Percentiles rank a stretch among this genome's conserved stretches.
phyloP scores from a whole-genome alignment of 192 early-diverging fungal genomes.

The Phlyctochytrium bullatum region DNA sequence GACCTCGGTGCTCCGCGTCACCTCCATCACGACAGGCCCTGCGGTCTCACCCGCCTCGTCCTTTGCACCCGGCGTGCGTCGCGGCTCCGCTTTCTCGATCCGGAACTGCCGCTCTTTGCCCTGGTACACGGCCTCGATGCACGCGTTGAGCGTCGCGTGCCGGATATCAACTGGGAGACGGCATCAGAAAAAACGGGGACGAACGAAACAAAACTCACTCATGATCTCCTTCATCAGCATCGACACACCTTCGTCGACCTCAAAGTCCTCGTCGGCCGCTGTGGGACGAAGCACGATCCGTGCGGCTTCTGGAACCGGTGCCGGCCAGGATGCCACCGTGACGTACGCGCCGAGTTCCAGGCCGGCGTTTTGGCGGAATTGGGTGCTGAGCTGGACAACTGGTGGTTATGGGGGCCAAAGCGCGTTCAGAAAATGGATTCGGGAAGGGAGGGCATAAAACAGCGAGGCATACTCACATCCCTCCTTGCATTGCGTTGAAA shows the following conservation, averaged over 20 bases:
- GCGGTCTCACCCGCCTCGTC: background rate
- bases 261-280: constrained; percentile 23
- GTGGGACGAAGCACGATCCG: constrained; percentile 43
- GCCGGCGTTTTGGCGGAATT: constrained; percentile 43
- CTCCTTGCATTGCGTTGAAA: background rate
- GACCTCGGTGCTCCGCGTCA: constrained; percentile 37
- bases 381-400: constrained; percentile 51
- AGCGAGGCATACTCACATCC: constrained; percentile 1
- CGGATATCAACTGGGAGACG: background rate
- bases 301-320: constrained; percentile 34
- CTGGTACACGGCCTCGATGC: constrained; percentile 55
- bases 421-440: constrained; percentile 52
- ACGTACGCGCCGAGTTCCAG: constrained; percentile 46
- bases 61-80: constrained; percentile 4
- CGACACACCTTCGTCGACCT: constrained; percentile 46
- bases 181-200: constrained; percentile 6
- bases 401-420: background rate
- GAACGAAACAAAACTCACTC: constrained; percentile 33
- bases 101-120: constrained; percentile 45
- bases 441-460: constrained; percentile 42
- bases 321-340: constrained; percentile 11
- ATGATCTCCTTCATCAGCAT: constrained; percentile 63
- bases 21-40: constrained; percentile 20
- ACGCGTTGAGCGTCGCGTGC: background rate
- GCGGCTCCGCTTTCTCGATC: constrained; percentile 12